These are phyloP conservation scores for Suillus sp. DNA, from an alignment of 768 basidiomycete species.

Conservation along the genomic window DNA sequence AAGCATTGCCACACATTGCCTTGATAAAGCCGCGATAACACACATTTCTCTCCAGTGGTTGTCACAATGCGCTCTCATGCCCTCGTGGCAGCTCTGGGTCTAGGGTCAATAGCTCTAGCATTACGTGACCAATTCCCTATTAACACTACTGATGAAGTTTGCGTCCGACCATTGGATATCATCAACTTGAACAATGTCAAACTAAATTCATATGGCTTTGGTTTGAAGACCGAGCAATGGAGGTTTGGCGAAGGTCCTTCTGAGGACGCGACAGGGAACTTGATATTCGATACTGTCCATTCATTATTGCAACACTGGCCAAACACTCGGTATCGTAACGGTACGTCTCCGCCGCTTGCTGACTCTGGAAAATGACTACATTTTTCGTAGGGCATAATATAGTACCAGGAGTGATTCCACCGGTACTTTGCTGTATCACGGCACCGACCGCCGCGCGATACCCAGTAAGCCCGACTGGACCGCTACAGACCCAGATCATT, in stretches of 20 bases:
- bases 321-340: slow-evolving; percentile 40
- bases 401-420: slow-evolving; percentile 37
- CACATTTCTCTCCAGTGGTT: background rate
- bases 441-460: slow-evolving; percentile 18
- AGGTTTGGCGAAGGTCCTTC: slow-evolving; percentile 22
- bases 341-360: slow-evolving; percentile 12
- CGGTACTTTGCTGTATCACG: slow-evolving; percentile 42
- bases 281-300: slow-evolving; percentile 39
- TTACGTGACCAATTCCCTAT: background rate
- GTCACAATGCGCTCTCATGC: background rate
- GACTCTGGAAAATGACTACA: background rate
- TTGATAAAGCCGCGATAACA: background rate
- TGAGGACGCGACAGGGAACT: slow-evolving; percentile 32
- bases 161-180: background rate
- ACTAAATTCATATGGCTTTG: background rate
- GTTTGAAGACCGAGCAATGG: slow-evolving; percentile 16
- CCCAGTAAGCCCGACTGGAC: slow-evolving; percentile 37
- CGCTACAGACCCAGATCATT: slow-evolving; percentile 40
- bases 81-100: background rate
- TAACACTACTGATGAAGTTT: background rate
- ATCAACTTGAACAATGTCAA: background rate
- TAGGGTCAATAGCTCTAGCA: slow-evolving; percentile 2
- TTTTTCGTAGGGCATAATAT: slow-evolving; percentile 29
- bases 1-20: background rate
- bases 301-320: slow-evolving; percentile 42